A percentile compares a stretch with the other conserved stretches of the same genome.
Evolutionary conservation across 495 filamentous ascomycete genomes (phyloP).

Genomic region (Staphylotrichum longicolle): DNA sequence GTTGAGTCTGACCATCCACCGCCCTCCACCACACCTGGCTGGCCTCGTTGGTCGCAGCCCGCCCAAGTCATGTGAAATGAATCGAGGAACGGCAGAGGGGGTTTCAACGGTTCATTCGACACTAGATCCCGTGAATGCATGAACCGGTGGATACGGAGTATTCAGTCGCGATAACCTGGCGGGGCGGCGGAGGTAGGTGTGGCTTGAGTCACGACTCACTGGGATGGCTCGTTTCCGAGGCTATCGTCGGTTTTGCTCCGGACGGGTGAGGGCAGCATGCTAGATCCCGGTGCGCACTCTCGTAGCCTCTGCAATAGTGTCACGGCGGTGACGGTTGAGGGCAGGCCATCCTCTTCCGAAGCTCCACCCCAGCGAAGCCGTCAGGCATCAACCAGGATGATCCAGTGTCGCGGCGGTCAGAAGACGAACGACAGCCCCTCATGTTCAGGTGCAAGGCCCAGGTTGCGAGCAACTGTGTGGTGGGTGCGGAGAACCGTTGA

Average conservation of each 20-base stretch:
- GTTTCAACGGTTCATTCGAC: background rate
- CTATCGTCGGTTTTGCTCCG: constrained; percentile 12
- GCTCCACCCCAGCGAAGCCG: background rate
- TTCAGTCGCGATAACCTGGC: too few species aligned
- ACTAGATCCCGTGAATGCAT: background rate
- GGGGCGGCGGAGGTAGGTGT: background rate
- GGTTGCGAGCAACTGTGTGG: background rate
- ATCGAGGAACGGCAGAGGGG: background rate
- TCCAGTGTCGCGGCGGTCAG: constrained; percentile 14
- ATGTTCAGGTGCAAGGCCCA: background rate
- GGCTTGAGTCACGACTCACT: background rate
- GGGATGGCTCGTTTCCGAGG: background rate
- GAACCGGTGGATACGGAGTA: constrained; percentile 3
- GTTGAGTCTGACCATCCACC: background rate
- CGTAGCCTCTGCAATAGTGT: background rate
- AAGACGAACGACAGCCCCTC: background rate
- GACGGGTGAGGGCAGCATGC: constrained; percentile 1
- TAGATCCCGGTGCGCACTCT: constrained; percentile 1
- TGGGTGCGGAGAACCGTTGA: constrained; percentile 16
- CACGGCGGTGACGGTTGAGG: background rate
- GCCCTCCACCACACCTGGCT: constrained; percentile 11
- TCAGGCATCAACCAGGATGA: constrained; percentile 10
- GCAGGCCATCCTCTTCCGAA: background rate
- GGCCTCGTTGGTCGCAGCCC: constrained; percentile 16
- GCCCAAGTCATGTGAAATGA: constrained; percentile 20